Base-by-base conservation (phyloP, 2,329 filamentous ascomycete genomes). In the Neofusicoccum cordaticola region DNA sequence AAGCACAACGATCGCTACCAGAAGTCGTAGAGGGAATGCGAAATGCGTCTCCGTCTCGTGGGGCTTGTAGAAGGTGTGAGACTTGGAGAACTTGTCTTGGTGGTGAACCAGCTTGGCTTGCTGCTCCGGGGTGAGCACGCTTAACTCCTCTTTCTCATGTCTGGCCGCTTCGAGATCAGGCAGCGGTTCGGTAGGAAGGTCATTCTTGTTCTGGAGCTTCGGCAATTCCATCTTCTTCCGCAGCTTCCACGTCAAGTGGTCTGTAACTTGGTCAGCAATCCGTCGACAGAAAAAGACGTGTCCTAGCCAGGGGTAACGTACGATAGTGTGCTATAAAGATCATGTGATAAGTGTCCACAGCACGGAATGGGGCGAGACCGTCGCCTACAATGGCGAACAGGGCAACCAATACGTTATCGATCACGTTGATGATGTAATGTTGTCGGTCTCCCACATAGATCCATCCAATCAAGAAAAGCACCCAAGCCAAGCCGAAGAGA, bases 381-480 rank as follows among this genome's bases (percentile, higher is more conserved):
- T 86, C 86, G 0, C 86, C 86, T 3, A 87, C 77, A 1, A 85
- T 75, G 1, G 85, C 87, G 69, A 88, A 88, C 15, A 84, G 69
- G 1, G 85, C 85, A 2, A 86, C 86, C 1, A 88, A 76, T 0
- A 83, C 70, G 2, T 84, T 84, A 68, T 88, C 83, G 15, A 78
- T 73, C 9, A 82, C 72, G 66, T 86, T 80, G 12, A 79, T 74
- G 2, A 80, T 77, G 4, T 77, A 92, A 1, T 84, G 77, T 73
- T 92, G 88, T 69, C 83, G 82, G 27, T 85, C 84, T 31, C 89
- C 90, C 19, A 92, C 88, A 68, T 91, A 91, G 71, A 93, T 90
- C 91, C 91, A 94, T 48, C 84, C 91, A 73, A 96, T 96, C 63
- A 96, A 81, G 78, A 94, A 95, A n/a, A 96, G 84, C 1, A 96